Conservation (phyloP, 164 flowering plant species). For the Umbellularia californica region DNA sequence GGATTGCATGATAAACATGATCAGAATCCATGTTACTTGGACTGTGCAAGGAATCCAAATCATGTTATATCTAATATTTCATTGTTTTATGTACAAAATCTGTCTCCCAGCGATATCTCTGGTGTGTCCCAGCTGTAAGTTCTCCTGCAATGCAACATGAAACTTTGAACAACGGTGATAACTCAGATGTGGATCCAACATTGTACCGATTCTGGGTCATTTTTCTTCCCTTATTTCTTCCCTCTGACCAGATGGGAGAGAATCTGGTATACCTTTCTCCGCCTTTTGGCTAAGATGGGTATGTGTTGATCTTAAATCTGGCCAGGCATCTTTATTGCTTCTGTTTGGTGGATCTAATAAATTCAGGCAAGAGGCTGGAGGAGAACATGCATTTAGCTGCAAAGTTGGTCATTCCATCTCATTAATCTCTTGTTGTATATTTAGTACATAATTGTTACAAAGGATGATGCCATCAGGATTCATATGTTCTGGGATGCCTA, state of each 20-base stretch:
- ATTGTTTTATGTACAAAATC: background rate
- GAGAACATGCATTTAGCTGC: background rate
- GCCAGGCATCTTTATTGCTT: background rate
- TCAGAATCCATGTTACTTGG: background rate
- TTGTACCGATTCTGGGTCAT: background rate
- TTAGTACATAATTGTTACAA: background rate
- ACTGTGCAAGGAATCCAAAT: background rate
- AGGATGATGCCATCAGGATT: background rate
- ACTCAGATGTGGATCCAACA: background rate
- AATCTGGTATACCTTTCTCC: too few relatives aligned
- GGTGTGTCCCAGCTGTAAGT: background rate
- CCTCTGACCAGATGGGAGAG: background rate
- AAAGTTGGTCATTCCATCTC: background rate
- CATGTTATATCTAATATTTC: background rate
- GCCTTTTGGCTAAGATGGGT: too few relatives aligned
- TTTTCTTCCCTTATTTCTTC: background rate
- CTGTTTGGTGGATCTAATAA: background rate
- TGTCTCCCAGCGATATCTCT: background rate
- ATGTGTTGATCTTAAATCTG: background rate
- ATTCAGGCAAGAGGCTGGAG: background rate
- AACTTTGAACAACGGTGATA: background rate
- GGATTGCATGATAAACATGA: too few relatives aligned
- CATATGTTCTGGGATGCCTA: background rate
- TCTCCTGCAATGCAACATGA: background rate
- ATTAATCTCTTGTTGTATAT: background rate